Base-by-base conservation (phyloP, 768 basidiomycete genomes). In the Pleurotus djamor region DNA sequence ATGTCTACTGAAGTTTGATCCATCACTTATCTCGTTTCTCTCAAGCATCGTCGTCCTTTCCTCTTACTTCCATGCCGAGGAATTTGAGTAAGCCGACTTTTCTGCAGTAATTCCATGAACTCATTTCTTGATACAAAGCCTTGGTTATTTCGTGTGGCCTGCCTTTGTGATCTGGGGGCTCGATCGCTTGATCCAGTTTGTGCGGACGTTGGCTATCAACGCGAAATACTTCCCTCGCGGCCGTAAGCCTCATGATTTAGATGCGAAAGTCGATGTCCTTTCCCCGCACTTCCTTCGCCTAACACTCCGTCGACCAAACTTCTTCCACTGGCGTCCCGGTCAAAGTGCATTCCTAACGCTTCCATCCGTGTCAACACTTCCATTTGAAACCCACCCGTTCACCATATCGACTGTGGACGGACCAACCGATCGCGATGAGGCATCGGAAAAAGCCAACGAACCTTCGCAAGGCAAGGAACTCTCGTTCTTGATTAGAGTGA, bases 311-410 rank as follows among this genome's bases (percentile, higher is more conserved):
- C 76, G 79, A 17, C 78, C 80, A 4, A 57, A 61, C 6, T 61
- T 69, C 32, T 68, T 76, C 13, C 75, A 75, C 63, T 81, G 87
- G 72, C 72, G 70, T 17, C 76, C 86, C 0, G 86, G 86, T 6
- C 86, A 87, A 68, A 75, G 76, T 37, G 80, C 76, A 0, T 86
- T 78, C 63, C 70, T 87, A 17, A 76, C 72, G 8, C 70, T 86
- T 63, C 83, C 84, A 4, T 64, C 72, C 1, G 71, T 83, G 5
- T 81, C 81, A 9, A 52, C 56, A 0, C 66, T 76, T 32, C 79
- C 80, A 4, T 76, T 80, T 34, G 82, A 87, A 67, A 69, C 82
- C 0, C 86, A 87, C 60, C 86, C 86, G 1, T 87, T 88, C 69
- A 85, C 86, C 0, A 86, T 87, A 57, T 74, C 82, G 5, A 81